Evolutionary conservation across 2,329 filamentous ascomycete species (phyloP).

Genomic region (Aspergillus sojae): DNA sequence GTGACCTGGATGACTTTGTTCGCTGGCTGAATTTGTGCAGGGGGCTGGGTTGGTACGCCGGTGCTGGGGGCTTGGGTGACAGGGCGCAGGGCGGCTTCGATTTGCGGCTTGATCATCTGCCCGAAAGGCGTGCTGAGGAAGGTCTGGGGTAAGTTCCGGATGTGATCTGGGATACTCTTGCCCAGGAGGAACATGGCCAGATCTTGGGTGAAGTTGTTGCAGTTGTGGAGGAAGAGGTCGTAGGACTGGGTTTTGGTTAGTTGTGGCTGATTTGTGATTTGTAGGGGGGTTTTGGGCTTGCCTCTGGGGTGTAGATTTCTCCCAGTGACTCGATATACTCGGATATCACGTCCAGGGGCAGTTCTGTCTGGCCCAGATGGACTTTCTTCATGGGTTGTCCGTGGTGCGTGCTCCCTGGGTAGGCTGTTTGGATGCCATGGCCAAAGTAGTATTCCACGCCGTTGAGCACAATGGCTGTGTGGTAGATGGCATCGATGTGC

Average conservation of each 20-base stretch:
- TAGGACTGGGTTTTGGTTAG: constrained; percentile 63
- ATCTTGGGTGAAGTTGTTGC: constrained; percentile 96
- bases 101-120: constrained; percentile 79
- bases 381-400: constrained; percentile 79
- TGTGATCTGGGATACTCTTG: constrained; percentile 83
- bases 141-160: constrained; percentile 79
- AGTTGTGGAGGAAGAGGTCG: constrained; percentile 87
- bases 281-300: constrained; percentile 32
- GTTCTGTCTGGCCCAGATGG: constrained; percentile 72
- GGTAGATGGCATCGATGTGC: constrained; percentile 89
- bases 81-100: constrained; percentile 65
- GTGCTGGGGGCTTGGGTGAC: constrained; percentile 61
- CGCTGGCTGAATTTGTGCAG: constrained; percentile 7
- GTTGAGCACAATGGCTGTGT: constrained; percentile 84
- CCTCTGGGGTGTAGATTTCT: constrained; percentile 78
- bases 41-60: constrained; percentile 16
- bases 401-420: constrained; percentile 82
- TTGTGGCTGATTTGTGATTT: too few relatives aligned
- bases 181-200: constrained; percentile 87
- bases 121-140: constrained; percentile 87
- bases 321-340: constrained; percentile 87
- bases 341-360: constrained; percentile 78
- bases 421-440: constrained; percentile 78
- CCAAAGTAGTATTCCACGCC: constrained; percentile 92
- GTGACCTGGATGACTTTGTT: constrained; percentile 64